Evolutionary conservation across 2,329 filamentous ascomycete genomes (phyloP), one percentile per base, ranked within the genome.

Genomic region (Colletotrichum lupini): DNA sequence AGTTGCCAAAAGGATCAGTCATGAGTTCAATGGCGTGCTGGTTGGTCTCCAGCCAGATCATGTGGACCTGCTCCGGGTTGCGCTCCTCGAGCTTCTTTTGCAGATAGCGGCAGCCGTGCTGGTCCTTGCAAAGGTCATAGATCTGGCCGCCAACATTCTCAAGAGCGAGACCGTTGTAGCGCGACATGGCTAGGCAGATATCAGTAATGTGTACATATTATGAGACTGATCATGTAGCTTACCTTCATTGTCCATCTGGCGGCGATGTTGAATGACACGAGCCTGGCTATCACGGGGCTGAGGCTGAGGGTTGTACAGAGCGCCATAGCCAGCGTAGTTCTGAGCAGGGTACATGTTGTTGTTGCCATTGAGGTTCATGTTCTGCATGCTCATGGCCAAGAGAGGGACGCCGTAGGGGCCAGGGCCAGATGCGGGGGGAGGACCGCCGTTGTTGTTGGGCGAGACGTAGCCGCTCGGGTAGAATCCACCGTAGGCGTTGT

Each of bases 1-100:
- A 99, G 87, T 99, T 99, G 82, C 97, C 97, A 83, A 99, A 99
- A 11, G 97, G 96, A 84, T 99, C 96, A 74, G 95, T 98, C 97
- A 99, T 99, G 76, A 99, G 88, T 86, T 99, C 97, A 75, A 97
- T 92, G 77, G 99, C 95, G 82, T 98, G 95, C 80, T 93, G 90
- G 81, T 96, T 95, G 66, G 95, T 98, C 87, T 99, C 97, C 35
- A 92, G 87, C 88, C 97, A 99, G 82, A 99, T 98, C 87, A 95
- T 92, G 82, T 97, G 93, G 64, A 98, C 90, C 79, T 97, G 91
- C 32, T 96, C 93, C 5, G 93, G 89, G 77, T 93, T 92, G 77
- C 93, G 93, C 80, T 97, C 96, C 85, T 99, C 97, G 5, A 99
- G 89, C 86, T 98, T 98, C 87, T 97, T 97, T 86, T 99, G 97